Evolutionary conservation across 2,329 filamentous ascomycete genomes (phyloP).

Genomic region (Raffaelea deltoideospora): DNA sequence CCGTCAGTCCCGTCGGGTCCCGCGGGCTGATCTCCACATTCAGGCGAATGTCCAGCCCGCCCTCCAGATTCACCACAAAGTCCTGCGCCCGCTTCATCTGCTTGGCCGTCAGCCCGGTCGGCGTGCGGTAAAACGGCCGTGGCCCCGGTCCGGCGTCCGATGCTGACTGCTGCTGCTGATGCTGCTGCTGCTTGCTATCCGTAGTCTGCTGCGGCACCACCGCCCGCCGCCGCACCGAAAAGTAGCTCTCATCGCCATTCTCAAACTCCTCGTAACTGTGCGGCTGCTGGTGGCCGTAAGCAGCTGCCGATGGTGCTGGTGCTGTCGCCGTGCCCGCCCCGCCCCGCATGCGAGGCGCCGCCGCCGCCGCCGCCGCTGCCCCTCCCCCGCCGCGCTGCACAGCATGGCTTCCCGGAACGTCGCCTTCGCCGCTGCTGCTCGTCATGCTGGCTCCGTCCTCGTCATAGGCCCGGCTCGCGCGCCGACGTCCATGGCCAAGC

Average conservation of each 20-base stretch:
- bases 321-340: constrained; percentile 9
- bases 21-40: constrained; percentile 79
- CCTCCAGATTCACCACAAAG: constrained; percentile 58
- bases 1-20: constrained; percentile 77
- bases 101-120: constrained; percentile 52
- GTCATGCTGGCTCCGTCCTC: constrained; percentile 2
- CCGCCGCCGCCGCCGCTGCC: no score
- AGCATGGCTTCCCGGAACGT: constrained; percentile 8
- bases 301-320: no score
- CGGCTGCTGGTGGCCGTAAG: constrained; percentile 22
- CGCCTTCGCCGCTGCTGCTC: constrained; percentile 13
- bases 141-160: background rate
- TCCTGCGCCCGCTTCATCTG: constrained; percentile 38
- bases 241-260: constrained; percentile 41
- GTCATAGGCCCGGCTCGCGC: no score
- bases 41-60: constrained; percentile 71
- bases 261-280: constrained; percentile 31
- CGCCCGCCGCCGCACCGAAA: constrained; percentile 26
- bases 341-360: constrained; percentile 4
- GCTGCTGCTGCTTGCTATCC: no score
- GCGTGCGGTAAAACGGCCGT: constrained; percentile 47
- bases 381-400: constrained; percentile 12
- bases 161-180: constrained; percentile 3
- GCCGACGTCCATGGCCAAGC: no score
- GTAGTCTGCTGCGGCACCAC: no score